Base-by-base conservation (phyloP, 129 eudicot species). In the Saussurea involucrata region DNA sequence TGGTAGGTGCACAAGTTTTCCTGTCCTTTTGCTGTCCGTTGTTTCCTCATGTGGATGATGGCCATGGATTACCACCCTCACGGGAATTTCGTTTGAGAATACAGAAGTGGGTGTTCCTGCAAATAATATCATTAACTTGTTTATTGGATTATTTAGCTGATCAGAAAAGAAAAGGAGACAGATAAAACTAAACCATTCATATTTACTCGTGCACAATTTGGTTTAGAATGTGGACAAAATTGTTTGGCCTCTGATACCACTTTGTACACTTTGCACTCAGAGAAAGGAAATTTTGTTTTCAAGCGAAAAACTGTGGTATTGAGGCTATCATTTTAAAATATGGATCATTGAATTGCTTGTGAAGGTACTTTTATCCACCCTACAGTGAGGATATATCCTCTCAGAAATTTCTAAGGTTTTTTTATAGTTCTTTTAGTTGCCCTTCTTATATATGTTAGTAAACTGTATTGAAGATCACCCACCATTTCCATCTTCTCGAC, bases 1-100 rank as follows among this genome's bases (percentile, higher is more conserved):
- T 33, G 97, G 96, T 32, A 92, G 82, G 79, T 84, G 90, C 63
- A 89, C 86, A 69, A 92, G 88, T 83, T 85, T 89, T 74, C 97
- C 96, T 20, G 86, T 77, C 22, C 58, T 64, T 73, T 83, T 83
- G 57, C 75, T 71, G 57, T 78, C 81, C 10, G 67, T 67, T 73
- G 49, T 75, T 67, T 82, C 75, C 66, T 84, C 76, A 76, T 81
- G 82, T 74, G 96, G 97, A 42, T 83, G 93, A 81, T 92, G 85
- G 28, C 93, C 93, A 58, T 92, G 96, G 74, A 92, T 84, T 32
- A 89, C 84, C 68, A 92, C 83, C 82, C 97, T 86, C 68, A 71
- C 44, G 29, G 90, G 90, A 58, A 64, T 49, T 36, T 76, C 49
- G 25, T 75, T 76, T 58, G 78, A 42, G 29, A 40, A 71, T 22